Percentiles rank a stretch among this genome's conserved stretches.
These are phyloP conservation scores for Colletotrichum sidae DNA, from an alignment of 2,329 filamentous ascomycete genomes.

Conservation along the genomic window DNA sequence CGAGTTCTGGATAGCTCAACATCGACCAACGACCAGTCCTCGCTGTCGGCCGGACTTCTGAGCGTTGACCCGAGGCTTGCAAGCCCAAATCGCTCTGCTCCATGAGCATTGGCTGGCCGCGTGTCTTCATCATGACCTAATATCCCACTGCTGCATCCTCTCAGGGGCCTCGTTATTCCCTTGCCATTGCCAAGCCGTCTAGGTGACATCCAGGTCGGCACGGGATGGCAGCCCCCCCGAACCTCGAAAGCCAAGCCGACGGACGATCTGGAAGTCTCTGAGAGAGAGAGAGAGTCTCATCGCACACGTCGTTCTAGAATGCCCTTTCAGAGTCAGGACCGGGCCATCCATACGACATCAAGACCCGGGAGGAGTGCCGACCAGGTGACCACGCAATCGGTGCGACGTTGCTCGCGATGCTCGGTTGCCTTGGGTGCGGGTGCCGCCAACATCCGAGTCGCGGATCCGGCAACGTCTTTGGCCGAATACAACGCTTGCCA, in stretches of 20 bases:
- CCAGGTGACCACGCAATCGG: background rate
- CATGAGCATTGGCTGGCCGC: constrained; percentile 7
- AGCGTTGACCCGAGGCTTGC: background rate
- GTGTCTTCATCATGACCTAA: constrained; percentile 2
- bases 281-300: no score
- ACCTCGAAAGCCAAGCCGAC: background rate
- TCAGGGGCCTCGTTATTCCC: constrained; percentile 23
- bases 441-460: no score
- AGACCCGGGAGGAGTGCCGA: background rate
- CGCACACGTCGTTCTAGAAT: constrained; percentile 16
- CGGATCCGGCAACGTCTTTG: no score
- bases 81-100: background rate
- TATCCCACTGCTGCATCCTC: constrained; percentile 26
- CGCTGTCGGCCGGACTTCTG: no score
- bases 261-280: background rate
- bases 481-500: no score
- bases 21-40: no score
- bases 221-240: background rate
- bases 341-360: background rate
- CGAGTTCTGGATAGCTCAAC: no score
- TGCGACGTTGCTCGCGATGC: no score
- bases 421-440: no score
- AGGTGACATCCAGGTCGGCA: constrained; percentile 10
- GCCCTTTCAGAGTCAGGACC: constrained; percentile 2
- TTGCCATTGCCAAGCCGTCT: constrained; percentile 29